phyloP scores from a whole-genome alignment of 768 basidiomycete species.

The Saitozyma sp. region DNA sequence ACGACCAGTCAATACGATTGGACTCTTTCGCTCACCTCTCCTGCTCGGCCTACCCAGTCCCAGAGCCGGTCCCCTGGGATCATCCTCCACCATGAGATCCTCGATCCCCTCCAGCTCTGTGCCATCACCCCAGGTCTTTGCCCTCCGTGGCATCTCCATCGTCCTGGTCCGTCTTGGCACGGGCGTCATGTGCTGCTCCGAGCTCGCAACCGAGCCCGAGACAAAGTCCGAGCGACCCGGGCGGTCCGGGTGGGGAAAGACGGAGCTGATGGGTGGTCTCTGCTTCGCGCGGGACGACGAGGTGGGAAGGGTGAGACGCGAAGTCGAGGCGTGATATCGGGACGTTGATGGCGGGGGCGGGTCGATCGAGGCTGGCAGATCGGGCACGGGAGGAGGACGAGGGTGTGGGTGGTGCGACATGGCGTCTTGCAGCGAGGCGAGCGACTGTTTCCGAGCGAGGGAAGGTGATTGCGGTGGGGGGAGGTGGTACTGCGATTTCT shows the following conservation, averaged over 20 bases:
- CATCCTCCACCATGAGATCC: constrained; percentile 80
- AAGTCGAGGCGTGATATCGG: constrained; percentile 19
- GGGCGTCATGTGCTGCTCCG: too few relatives aligned
- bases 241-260: constrained; percentile 59
- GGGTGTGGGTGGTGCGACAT: constrained; percentile 8
- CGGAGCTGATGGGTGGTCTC: constrained; percentile 71
- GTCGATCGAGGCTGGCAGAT: constrained; percentile 5
- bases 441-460: constrained; percentile 40
- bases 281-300: constrained; percentile 69
- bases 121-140: constrained; percentile 58
- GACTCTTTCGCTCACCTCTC: constrained; percentile 9
- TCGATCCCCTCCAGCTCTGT: constrained; percentile 86
- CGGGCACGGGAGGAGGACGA: not conserved
- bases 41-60: constrained; percentile 16
- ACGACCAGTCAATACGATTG: not conserved
- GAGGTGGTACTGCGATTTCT: constrained; percentile 46
- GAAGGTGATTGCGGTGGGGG: constrained; percentile 29
- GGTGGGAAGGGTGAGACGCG: constrained; percentile 75
- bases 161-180: not conserved
- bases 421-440: constrained; percentile 42
- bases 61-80: constrained; percentile 58
- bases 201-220: too few relatives aligned
- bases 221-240: too few relatives aligned
- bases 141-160: constrained; percentile 25
- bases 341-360: constrained; percentile 7